Conservation (phyloP, 139 green algal genomes). For the Coccomyxa sp. region DNA sequence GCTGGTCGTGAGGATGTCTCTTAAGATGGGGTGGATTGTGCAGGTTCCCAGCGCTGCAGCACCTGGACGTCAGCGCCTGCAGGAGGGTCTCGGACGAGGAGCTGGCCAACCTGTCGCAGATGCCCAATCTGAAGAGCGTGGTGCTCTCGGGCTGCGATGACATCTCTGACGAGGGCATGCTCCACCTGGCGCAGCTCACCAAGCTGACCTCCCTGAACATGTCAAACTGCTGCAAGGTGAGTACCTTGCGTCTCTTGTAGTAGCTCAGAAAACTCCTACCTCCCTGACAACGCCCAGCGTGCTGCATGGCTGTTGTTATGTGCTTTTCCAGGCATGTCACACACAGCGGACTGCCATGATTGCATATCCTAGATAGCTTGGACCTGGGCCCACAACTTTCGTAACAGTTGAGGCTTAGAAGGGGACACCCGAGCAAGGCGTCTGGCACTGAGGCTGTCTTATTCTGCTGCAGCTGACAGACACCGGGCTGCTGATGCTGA, state of each 20-base stretch:
- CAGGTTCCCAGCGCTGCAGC: slow-evolving; percentile 18
- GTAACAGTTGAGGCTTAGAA: no score
- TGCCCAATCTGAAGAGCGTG: neutral
- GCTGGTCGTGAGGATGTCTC: no score
- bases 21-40: neutral
- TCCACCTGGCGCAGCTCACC: slow-evolving; percentile 11
- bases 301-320: no score
- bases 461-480: slow-evolving; percentile 36
- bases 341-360: no score
- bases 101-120: neutral
- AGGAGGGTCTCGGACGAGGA: neutral
- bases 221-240: slow-evolving; percentile 34
- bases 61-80: slow-evolving; percentile 18
- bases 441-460: no score
- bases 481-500: slow-evolving; percentile 8
- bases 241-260: no score
- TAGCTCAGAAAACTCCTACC: no score
- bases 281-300: no score
- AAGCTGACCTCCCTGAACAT: slow-evolving; percentile 26
- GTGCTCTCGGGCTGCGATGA: slow-evolving; percentile 33
- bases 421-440: no score
- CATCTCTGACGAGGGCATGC: slow-evolving; percentile 32
- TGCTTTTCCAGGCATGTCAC: no score
- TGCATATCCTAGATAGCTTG: no score
- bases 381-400: no score